phyloP scores from a whole-genome alignment of 2,329 filamentous ascomycete genomes.

The Diaporthe sp. region DNA sequence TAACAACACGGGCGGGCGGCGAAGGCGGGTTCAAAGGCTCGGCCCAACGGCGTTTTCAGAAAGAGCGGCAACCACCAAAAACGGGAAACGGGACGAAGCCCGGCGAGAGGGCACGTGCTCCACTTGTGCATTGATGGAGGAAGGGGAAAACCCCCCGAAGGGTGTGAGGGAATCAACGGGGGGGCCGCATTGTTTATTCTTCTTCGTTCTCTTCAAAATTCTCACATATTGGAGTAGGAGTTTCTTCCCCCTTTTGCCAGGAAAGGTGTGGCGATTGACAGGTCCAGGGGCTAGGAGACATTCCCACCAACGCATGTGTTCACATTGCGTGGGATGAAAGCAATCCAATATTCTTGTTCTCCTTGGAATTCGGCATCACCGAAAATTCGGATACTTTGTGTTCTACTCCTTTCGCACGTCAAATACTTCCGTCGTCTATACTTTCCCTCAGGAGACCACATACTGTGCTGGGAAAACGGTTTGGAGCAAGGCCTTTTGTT shows the following conservation, averaged over 20 bases:
- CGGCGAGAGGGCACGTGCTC: constrained; percentile 19
- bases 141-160: neutral
- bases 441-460: neutral
- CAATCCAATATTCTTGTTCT: constrained; percentile 7
- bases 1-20: constrained; percentile 27
- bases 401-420: neutral
- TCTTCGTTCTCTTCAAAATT: constrained; percentile 8
- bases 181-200: constrained; percentile 3
- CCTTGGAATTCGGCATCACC: constrained; percentile 7
- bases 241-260: neutral
- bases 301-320: neutral
- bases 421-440: constrained; percentile 3
- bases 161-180: constrained; percentile 11
- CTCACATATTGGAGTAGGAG: constrained; percentile 8
- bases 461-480: neutral
- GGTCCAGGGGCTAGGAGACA: neutral
- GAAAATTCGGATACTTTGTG: neutral
- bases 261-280: neutral
- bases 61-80: constrained; percentile 21
- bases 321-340: neutral
- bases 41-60: constrained; percentile 29
- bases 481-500: neutral
- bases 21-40: neutral
- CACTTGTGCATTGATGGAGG: constrained; percentile 24
- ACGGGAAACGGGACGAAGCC: constrained; percentile 30